Percentiles rank a stretch among this genome's conserved stretches.
Evolutionary conservation across 176 grass and related monocot genomes (phyloP).

Genomic region (Raddia guianensis): DNA sequence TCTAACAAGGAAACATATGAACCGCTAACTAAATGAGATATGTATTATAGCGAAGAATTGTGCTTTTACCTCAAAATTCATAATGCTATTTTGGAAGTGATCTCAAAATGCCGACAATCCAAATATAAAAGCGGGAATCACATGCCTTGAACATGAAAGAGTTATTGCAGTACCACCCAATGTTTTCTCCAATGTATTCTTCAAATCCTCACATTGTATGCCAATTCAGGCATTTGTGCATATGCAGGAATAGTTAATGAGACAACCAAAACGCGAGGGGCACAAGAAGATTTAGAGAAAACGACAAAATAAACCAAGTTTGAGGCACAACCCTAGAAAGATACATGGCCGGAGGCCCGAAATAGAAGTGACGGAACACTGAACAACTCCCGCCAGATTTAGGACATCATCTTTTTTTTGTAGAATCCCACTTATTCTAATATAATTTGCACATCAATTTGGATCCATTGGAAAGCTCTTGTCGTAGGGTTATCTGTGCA

Average conservation of each 20-base stretch:
- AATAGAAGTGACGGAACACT: too few relatives aligned
- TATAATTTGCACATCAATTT: too few relatives aligned
- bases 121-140: slow-evolving; percentile 79
- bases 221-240: slow-evolving; percentile 63
- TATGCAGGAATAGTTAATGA: slow-evolving; percentile 23
- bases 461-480: too few relatives aligned
- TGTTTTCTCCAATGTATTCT: slow-evolving; percentile 67
- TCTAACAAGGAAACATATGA: neutral
- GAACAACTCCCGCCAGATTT: too few relatives aligned
- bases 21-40: neutral
- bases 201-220: slow-evolving; percentile 80
- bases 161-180: slow-evolving; percentile 65
- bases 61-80: slow-evolving; percentile 80
- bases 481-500: too few relatives aligned
- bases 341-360: too few relatives aligned
- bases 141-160: slow-evolving; percentile 87
- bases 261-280: slow-evolving; percentile 11
- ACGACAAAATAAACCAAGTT: neutral
- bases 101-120: slow-evolving; percentile 78
- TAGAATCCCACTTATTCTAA: too few relatives aligned
- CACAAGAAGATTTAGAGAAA: neutral
- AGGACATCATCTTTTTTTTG: too few relatives aligned
- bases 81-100: slow-evolving; percentile 71
- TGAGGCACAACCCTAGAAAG: too few relatives aligned
- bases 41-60: neutral